Percentiles rank a stretch among this genome's conserved stretches.
These are phyloP conservation scores for Boletellus ananiceps DNA, from an alignment of 768 basidiomycete genomes.

Conservation along the genomic window DNA sequence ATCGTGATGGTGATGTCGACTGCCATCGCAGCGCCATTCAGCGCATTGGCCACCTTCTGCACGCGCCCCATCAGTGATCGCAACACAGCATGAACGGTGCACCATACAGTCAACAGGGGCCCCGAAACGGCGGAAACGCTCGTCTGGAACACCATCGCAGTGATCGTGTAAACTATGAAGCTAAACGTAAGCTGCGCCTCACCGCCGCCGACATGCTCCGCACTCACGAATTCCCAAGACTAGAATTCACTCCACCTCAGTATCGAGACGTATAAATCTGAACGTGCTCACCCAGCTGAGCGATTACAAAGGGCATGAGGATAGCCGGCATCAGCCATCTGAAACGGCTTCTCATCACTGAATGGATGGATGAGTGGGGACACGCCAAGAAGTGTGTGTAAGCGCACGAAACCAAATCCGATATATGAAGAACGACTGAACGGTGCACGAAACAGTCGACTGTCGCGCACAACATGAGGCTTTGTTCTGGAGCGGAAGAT, in stretches of 20 bases:
- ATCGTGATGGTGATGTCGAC: slow-evolving; percentile 21
- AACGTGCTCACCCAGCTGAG: slow-evolving; percentile 13
- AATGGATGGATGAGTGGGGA: background rate
- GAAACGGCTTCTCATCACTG: slow-evolving; percentile 14
- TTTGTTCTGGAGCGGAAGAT: background rate
- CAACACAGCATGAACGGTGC: background rate
- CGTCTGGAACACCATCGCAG: slow-evolving; percentile 12
- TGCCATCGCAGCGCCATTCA: slow-evolving; percentile 12
- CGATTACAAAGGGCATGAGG: slow-evolving; percentile 16
- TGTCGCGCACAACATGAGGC: slow-evolving; percentile 14
- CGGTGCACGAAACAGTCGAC: slow-evolving; percentile 18
- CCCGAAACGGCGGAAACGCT: slow-evolving; percentile 13
- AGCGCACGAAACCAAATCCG: slow-evolving; percentile 22
- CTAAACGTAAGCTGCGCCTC: slow-evolving; percentile 4
- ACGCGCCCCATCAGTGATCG: slow-evolving; percentile 3
- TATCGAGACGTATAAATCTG: background rate
- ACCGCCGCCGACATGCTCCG: background rate
- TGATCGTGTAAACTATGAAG: slow-evolving; percentile 15
- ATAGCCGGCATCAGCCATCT: slow-evolving; percentile 18
- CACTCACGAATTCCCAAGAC: slow-evolving; percentile 17
- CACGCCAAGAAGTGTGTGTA: background rate
- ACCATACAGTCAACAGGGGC: slow-evolving; percentile 18
- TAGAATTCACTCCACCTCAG: slow-evolving; percentile 6
- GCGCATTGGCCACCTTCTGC: slow-evolving; percentile 13
- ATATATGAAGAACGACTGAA: slow-evolving; percentile 26